phyloP scores from a whole-genome alignment of 1,284 basidiomycete species.

The Amylostereum chailletii region DNA sequence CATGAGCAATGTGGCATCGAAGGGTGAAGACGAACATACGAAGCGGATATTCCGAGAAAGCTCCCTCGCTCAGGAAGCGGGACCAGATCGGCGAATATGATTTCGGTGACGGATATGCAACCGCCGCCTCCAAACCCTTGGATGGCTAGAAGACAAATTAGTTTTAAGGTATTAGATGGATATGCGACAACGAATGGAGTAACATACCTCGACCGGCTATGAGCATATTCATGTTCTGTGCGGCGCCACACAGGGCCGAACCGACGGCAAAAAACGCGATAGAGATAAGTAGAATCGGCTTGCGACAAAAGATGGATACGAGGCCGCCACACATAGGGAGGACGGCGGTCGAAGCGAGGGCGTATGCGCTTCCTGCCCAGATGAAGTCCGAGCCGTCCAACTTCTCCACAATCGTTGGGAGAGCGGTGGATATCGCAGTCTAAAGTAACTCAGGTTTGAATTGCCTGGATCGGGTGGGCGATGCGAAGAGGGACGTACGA shows the following conservation, averaged over 20 bases:
- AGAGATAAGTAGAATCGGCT: slow-evolving; percentile 23
- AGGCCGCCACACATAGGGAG: slow-evolving; percentile 22
- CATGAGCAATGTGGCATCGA: slow-evolving; percentile 25
- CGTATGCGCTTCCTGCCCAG: slow-evolving; percentile 23
- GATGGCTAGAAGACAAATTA: slow-evolving; percentile 21
- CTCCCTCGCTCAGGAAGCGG: slow-evolving; percentile 31
- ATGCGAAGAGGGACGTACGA: slow-evolving; percentile 5
- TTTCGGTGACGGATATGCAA: slow-evolving; percentile 26
- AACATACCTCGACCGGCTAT: slow-evolving; percentile 23
- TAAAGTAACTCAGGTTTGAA: slow-evolving; percentile 5
- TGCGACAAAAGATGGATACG: slow-evolving; percentile 21
- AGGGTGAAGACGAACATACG: slow-evolving; percentile 21
- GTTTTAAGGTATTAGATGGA: neutral
- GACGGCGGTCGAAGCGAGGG: slow-evolving; percentile 20
- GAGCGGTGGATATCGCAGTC: slow-evolving; percentile 25
- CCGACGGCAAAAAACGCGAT: slow-evolving; percentile 29
- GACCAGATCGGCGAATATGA: slow-evolving; percentile 33
- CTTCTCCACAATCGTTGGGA: slow-evolving; percentile 24
- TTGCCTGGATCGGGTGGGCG: neutral
- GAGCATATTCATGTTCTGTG: slow-evolving; percentile 27
- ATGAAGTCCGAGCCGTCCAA: slow-evolving; percentile 22
- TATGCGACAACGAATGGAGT: neutral
- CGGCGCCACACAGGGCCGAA: slow-evolving; percentile 26
- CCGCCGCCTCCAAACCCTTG: slow-evolving; percentile 38
- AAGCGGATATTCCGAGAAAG: slow-evolving; percentile 20